These are phyloP conservation scores for Rhodomyrtus psidioides DNA, from an alignment of 441 rosid genomes.

Conservation along the genomic window DNA sequence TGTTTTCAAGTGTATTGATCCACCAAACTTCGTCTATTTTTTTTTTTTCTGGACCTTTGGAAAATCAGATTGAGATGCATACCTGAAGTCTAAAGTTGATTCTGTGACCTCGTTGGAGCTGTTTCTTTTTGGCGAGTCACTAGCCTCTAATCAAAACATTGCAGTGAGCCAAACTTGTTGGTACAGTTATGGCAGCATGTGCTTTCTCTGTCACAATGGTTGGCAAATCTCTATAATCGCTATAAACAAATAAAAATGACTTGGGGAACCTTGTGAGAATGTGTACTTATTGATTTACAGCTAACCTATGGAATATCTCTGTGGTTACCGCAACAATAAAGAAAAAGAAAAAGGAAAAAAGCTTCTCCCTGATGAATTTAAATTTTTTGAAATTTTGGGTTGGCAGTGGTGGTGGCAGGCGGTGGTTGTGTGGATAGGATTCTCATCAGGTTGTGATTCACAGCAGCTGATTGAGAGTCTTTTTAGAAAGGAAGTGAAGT, in stretches of 20 bases:
- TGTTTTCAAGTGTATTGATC: constrained; percentile 2
- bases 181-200: neutral
- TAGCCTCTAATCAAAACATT: neutral
- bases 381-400: neutral
- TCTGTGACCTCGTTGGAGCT: neutral
- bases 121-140: neutral
- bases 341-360: neutral
- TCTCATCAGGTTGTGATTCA: neutral
- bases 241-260: neutral
- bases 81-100: neutral
- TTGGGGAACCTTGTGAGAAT: neutral
- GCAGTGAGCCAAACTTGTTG: neutral
- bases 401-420: neutral
- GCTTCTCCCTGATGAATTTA: neutral
- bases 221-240: neutral
- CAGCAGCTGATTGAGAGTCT: neutral
- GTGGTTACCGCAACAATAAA: neutral
- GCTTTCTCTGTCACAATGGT: neutral
- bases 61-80: neutral
- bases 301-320: neutral
- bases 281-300: neutral
- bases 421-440: neutral
- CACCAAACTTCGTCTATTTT: neutral
- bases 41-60: neutral
- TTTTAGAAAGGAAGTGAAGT: neutral